Percentiles rank a stretch among this genome's conserved stretches.
Evolutionary conservation across 75 land plant species (phyloP).

Genomic region (Isoetes taiwanensis): DNA sequence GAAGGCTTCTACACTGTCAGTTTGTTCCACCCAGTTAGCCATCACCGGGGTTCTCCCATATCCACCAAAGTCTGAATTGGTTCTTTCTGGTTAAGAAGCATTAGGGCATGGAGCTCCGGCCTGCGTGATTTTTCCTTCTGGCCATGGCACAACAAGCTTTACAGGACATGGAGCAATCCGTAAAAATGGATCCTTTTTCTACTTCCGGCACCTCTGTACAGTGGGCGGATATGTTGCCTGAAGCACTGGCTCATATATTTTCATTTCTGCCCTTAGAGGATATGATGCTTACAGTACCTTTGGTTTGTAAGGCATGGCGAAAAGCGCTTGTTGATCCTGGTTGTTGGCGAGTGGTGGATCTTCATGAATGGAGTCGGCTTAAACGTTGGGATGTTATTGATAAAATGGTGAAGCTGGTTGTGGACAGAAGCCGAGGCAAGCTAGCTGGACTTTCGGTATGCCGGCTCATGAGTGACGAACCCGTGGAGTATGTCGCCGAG

Average conservation of each 20-base stretch:
- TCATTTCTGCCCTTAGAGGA: constrained; percentile 36
- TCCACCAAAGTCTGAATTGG: too few species aligned
- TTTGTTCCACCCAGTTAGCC: too few species aligned
- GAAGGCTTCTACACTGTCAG: too few species aligned
- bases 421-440: constrained; percentile 23
- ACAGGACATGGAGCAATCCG: too few species aligned
- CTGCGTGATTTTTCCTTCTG: too few species aligned
- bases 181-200: too few species aligned
- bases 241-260: constrained; percentile 43
- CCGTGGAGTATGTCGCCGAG: constrained; percentile 32
- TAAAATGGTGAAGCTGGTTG: constrained; percentile 37
- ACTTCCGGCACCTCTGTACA: too few species aligned
- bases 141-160: too few species aligned
- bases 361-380: constrained; percentile 32
- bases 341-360: constrained; percentile 31
- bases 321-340: constrained; percentile 38
- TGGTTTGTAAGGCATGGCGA: constrained; percentile 58
- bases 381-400: constrained; percentile 29
- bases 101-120: too few species aligned
- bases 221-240: constrained; percentile 54
- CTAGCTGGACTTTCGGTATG: constrained; percentile 35
- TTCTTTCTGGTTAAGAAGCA: too few species aligned
- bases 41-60: too few species aligned
- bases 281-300: constrained; percentile 31
- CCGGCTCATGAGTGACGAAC: constrained; percentile 52